Evolutionary conservation across 306 rosid species (phyloP), one percentile per base, ranked within the genome.

Genomic region (Begonia fuchsioides): DNA sequence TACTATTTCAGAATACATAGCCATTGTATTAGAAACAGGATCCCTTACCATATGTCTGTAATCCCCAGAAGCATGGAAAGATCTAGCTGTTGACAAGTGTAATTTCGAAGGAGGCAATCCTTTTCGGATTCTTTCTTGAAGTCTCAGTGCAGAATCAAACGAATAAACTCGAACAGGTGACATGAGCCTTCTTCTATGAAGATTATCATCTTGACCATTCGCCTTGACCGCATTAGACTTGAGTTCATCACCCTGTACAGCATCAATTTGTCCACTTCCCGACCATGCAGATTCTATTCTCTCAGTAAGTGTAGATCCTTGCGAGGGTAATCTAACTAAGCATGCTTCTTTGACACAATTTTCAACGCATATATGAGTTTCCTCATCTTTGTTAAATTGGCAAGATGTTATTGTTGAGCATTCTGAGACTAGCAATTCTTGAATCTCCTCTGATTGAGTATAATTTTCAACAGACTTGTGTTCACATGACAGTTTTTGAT

Each of bases 231-330:
- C 61, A 55, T 64, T 67, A 58, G 44, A 63, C 56, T 59, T 77
- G 49, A 51, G 41, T 63, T 60, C 76, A 41, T 72, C 75, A 3
- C 45, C 51, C 50, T 38, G 72, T 57, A 38, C 45, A 43, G 61
- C 38, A 54, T 48, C 59, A 43, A 70, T 70, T 49, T 70, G 92
- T 53, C 73, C 85, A 18, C 88, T 82, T 58, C 99, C 96, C 0
- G 82, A 77, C 99, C 99, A 92, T 4, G 99, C 93, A 62, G 68
- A 79, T 74, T 92, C 99, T 64, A 92, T 92, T 68, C 79, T 76
- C 71, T 82, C 96, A n/a, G 94, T 79, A 44, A 92, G 94, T 63
- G 73, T 79, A 50, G 99, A 82, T 52, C 67, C 86, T 13, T 54
- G 60, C 7, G 62, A 45, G n/a, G 75, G 58, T 3, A 63, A 15